Evolutionary conservation across 2,329 filamentous ascomycete species (phyloP).

Genomic region (Neofusicoccum laricinum): DNA sequence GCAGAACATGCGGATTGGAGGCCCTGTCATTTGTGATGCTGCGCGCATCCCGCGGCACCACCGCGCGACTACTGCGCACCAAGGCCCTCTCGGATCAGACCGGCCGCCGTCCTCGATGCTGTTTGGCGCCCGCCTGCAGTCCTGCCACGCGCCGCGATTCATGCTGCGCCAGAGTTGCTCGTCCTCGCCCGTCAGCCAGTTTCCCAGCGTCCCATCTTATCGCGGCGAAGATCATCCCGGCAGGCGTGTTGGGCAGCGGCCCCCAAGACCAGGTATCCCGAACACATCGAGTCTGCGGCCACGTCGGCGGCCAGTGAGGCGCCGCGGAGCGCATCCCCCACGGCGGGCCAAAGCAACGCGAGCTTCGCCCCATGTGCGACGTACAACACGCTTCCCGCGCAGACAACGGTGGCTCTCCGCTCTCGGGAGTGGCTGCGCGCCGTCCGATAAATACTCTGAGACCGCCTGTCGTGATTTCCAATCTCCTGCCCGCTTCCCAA

Average conservation of each 20-base stretch:
- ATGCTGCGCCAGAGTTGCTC: not conserved
- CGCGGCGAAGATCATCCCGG: not conserved
- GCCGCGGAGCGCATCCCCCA: not conserved
- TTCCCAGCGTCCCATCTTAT: not conserved
- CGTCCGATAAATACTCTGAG: not conserved
- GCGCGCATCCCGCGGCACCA: slow-evolving; percentile 9
- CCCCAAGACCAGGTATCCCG: not conserved
- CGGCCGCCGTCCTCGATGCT: not conserved
- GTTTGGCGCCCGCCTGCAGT: slow-evolving; percentile 9
- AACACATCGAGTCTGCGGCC: not conserved
- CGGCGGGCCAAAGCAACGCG: not conserved
- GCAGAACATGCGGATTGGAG: slow-evolving; percentile 1
- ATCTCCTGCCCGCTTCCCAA: not conserved
- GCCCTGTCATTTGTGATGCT: not conserved
- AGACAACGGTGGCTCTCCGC: not conserved
- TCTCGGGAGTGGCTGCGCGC: not conserved
- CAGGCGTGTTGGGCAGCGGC: not conserved
- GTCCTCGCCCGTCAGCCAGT: not conserved
- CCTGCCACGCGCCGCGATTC: not conserved
- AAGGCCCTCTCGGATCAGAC: not conserved
- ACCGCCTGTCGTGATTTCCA: not conserved
- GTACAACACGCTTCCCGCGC: not conserved
- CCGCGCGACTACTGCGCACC: not conserved
- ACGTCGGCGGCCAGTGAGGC: not conserved
- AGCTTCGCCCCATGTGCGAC: slow-evolving; percentile 1